Evolutionary conservation across 495 filamentous ascomycete species (phyloP), one percentile per base, ranked within the genome.

Genomic region (Aspergillus campestris): DNA sequence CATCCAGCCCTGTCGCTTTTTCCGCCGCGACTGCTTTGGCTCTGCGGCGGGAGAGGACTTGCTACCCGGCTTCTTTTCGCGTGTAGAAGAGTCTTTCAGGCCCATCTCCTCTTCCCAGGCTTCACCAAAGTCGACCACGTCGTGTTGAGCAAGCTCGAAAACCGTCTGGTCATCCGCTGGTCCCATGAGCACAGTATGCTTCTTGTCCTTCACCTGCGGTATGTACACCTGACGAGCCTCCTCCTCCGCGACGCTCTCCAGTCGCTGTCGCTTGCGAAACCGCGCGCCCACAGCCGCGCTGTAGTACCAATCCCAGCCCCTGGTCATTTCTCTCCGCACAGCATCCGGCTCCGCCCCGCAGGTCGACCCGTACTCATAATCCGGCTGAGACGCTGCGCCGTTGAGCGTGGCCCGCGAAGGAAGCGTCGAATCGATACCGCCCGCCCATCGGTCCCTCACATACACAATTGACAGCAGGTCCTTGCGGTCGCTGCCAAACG

Each of bases 221-320:
- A 81, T 37, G 50, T 79, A 80, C 6, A 44, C 45, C 11, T 47
- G 54, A 9, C 49, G 52, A 18, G 58, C 57, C 30, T 57, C 41
- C 3, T 45, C 50, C 29, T 69, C 65, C 8, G 61, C 52, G 6
- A 66, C 54, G 8, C 42, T 57, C 24, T 58, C 38, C n/a, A 57
- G 7, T 14, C 43, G 54, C 52, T 72, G 81, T 34, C 50, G 59
- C 31, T 61, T 52, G 6, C 53, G 59, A 31, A 79, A 75, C 7
- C 18, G 40, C 10, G 54, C 52, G 32, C 64, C 61, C 13, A 62
- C 59, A 14, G 64, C 62, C 18, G 64, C 42, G 10, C 64, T 55
- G 43, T 72, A 65, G 46, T 78, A 84, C 80, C 78, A 82, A 44
- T 71, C 61, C 74, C 75, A 79, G n/a, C 66, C 69, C 10, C 50